Percentiles rank a stretch among this genome's conserved stretches.
Conservation (phyloP, 345 rosid genomes). For the Carallia pectinifolia region DNA sequence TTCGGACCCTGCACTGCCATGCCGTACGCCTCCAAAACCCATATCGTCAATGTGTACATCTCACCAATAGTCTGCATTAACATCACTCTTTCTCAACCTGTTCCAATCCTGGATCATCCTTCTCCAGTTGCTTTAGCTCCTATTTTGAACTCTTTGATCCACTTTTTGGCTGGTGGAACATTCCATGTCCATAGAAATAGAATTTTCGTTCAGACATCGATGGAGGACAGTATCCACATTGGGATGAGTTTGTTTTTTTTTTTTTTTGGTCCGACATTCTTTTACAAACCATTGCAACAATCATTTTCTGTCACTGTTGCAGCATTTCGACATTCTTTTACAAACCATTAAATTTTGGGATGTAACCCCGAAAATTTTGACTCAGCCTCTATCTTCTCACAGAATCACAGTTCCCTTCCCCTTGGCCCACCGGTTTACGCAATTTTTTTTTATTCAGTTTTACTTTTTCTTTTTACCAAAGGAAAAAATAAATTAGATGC, state of each 20-base stretch:
- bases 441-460: no score
- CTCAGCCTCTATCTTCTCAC: no score
- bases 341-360: no score
- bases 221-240: constrained; percentile 18
- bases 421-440: no score
- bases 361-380: no score
- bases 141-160: constrained; percentile 17
- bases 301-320: no score
- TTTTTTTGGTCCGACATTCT: no score
- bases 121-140: constrained; percentile 20
- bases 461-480: no score
- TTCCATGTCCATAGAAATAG: not conserved
- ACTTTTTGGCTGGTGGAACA: constrained; percentile 4
- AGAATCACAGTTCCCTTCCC: no score
- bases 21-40: constrained; percentile 27
- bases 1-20: constrained; percentile 27
- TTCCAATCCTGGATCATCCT: constrained; percentile 23
- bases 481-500: no score
- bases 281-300: no score
- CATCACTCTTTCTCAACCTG: not conserved
- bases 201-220: constrained; percentile 4
- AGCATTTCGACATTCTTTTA: no score
- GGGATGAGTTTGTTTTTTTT: constrained; percentile 8
- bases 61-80: constrained; percentile 31
- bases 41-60: constrained; percentile 27